Base-by-base conservation (phyloP, 371 early-diverging fungal species). In the Mucor velutinosus region DNA sequence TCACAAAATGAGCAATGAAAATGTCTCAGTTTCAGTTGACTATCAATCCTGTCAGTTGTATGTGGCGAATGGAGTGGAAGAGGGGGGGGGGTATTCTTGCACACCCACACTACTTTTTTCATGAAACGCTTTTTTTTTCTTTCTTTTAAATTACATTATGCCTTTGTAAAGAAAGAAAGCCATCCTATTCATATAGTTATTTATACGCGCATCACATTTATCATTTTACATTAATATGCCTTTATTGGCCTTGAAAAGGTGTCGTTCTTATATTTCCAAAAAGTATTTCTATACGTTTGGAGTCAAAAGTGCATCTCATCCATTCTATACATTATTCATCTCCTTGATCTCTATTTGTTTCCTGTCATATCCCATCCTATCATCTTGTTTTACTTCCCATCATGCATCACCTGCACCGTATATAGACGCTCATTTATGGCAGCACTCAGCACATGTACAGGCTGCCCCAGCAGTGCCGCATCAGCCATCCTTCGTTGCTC, bases 261-360 rank as follows among this genome's bases (percentile, higher is more conserved):
- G 41, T 37, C 37, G 53, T 21, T 53, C 60, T 35, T 25, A 64
- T 70, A 7, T 75, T 65, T 35, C 66, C 0, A 37, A 49, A 59
- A 74, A 60, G n/a, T 72, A 73, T 25, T 91, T 89, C 69, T 90
- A 89, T 65, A 79, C 78, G 49, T 88, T 89, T 66, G 92, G 92
- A 21, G 74, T 83, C 10, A 76, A 79, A 39, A 89, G 85, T 67
- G 86, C 89, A 3, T 85, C 86, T 14, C 76, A 86, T 56, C 79
- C 87, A 43, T 71, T 76, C 12, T 63, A 74, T 1, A 70, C 83
- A 51, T 76, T 91, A 62, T 69, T 84, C 30, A 43, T 84, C n/a
- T 76, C 85, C 25, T 74, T 84, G 35, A 66, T 84, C 32, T 69
- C 83, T 60, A 81, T 89, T 35, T 76, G 80, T 62, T 68, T 82